Evolutionary conservation across 2,329 filamentous ascomycete species (phyloP).

Genomic region (Blastomyces silverae): DNA sequence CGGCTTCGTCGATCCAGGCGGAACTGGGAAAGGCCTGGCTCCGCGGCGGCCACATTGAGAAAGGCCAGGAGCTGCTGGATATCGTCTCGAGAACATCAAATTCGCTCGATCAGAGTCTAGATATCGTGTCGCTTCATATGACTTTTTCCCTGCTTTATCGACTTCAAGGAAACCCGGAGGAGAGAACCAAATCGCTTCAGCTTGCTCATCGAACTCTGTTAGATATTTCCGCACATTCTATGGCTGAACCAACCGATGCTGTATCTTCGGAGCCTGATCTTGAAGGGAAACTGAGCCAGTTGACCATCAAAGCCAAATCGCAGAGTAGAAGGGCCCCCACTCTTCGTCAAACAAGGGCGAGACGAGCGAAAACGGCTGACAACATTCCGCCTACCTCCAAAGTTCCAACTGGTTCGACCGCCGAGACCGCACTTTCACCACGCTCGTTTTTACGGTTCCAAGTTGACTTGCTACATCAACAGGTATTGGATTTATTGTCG

Average conservation of each 20-base stretch:
- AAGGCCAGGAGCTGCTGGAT: conserved; percentile 51
- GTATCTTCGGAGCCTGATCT: conserved; percentile 32
- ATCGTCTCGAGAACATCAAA: conserved; percentile 53
- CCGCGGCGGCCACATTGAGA: conserved; percentile 44
- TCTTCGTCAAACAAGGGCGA: conserved; percentile 5
- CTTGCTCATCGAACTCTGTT: conserved; percentile 43
- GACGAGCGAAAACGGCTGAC: conserved; percentile 4
- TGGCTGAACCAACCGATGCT: conserved; percentile 27
- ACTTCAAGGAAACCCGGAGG: conserved; percentile 37
- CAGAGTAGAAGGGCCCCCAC: conserved; percentile 19
- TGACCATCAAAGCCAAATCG: conserved; percentile 33
- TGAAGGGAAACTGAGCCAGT: conserved; percentile 39
- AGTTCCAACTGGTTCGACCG: conserved; percentile 25
- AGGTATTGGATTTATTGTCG: conserved; percentile 30
- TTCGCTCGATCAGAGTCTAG: conserved; percentile 46
- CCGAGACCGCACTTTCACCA: conserved; percentile 29
- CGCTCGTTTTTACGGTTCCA: conserved; percentile 40
- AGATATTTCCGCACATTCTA: conserved; percentile 35
- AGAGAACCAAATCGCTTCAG: conserved; percentile 47
- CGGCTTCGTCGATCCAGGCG: conserved; percentile 43
- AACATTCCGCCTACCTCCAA: not conserved
- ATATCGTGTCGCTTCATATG: conserved; percentile 45
- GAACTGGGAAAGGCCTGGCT: conserved; percentile 45
- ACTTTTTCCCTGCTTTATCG: conserved; percentile 44
- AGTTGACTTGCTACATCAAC: conserved; percentile 45